Evolutionary conservation across 2,329 filamentous ascomycete genomes (phyloP).

Genomic region (Torrubiella hemipterigena): DNA sequence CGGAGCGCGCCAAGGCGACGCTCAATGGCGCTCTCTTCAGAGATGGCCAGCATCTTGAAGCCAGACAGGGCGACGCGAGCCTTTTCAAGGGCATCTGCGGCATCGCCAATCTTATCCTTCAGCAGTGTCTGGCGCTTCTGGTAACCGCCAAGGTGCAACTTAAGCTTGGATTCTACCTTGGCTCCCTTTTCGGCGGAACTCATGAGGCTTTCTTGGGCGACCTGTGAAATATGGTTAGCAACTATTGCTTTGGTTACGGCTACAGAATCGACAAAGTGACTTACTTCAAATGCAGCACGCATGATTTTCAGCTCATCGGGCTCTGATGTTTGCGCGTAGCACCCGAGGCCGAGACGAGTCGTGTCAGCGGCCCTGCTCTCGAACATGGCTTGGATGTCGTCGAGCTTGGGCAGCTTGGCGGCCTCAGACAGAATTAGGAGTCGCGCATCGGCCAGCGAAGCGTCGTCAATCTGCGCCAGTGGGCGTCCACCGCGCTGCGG

Average conservation of each 20-base stretch:
- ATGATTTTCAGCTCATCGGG: slow-evolving; percentile 54
- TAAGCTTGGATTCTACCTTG: slow-evolving; percentile 89
- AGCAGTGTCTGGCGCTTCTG: slow-evolving; percentile 74
- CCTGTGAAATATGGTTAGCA: slow-evolving; percentile 27
- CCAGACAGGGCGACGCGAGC: slow-evolving; percentile 59
- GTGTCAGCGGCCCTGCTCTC: slow-evolving; percentile 39
- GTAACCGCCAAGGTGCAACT: slow-evolving; percentile 79
- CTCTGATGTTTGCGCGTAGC: slow-evolving; percentile 67
- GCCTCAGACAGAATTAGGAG: slow-evolving; percentile 65
- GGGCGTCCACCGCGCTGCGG: slow-evolving; percentile 48
- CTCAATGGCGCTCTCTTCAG: slow-evolving; percentile 65
- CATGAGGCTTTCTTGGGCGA: slow-evolving; percentile 61
- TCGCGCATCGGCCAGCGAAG: slow-evolving; percentile 60
- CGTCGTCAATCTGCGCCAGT: slow-evolving; percentile 57
- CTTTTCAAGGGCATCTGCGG: slow-evolving; percentile 61
- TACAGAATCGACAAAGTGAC: slow-evolving; percentile 15
- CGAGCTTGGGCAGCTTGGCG: slow-evolving; percentile 33
- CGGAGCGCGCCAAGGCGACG: slow-evolving; percentile 62
- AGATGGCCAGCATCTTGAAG: slow-evolving; percentile 64
- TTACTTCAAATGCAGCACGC: slow-evolving; percentile 61
- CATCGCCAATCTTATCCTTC: slow-evolving; percentile 65
- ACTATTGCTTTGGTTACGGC: neutral
- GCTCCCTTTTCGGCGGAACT: slow-evolving; percentile 67
- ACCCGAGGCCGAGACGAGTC: slow-evolving; percentile 66
- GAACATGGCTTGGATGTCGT: slow-evolving; percentile 42